Conservation (phyloP, 441 rosid species). For the Eugenia klotzschiana region DNA sequence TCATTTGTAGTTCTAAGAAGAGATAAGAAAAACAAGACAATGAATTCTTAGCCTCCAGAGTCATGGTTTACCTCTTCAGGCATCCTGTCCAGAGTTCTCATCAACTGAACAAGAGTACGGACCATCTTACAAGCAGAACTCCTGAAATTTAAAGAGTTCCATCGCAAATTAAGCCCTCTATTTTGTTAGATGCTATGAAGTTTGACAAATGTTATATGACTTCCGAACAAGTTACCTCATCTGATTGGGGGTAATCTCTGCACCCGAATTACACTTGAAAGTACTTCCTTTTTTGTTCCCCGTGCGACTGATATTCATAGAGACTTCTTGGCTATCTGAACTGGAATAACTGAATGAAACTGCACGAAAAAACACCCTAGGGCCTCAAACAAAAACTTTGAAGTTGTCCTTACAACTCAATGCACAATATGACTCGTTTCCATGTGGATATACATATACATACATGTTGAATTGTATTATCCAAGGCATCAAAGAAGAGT, state of each 20-base stretch:
- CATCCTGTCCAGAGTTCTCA: conserved; percentile 93
- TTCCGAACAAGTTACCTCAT: conserved; percentile 45
- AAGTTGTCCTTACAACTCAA: not conserved
- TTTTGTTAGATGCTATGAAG: not conserved
- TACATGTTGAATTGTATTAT: not conserved
- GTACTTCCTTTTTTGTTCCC: conserved; percentile 72
- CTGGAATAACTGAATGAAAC: conserved; percentile 79
- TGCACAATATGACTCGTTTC: not conserved
- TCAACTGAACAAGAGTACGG: conserved; percentile 78
- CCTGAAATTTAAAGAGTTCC: conserved; percentile 23
- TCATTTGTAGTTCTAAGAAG: not conserved
- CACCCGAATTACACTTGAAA: conserved; percentile 51
- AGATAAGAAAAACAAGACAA: not conserved
- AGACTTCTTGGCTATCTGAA: conserved; percentile 71
- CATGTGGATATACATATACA: not conserved
- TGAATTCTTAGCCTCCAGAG: not conserved
- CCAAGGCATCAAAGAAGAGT: not conserved
- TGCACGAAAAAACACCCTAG: conserved; percentile 21
- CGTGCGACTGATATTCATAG: conserved; percentile 66
- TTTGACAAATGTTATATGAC: not conserved
- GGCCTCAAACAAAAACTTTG: not conserved
- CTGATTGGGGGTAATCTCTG: conserved; percentile 78
- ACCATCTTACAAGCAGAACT: conserved; percentile 96
- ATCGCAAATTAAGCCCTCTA: not conserved
- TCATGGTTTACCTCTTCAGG: conserved; percentile 65